Percentiles rank a stretch among this genome's conserved stretches.
Evolutionary conservation across 306 rosid genomes (phyloP).

Genomic region (Gillenia trifoliata): DNA sequence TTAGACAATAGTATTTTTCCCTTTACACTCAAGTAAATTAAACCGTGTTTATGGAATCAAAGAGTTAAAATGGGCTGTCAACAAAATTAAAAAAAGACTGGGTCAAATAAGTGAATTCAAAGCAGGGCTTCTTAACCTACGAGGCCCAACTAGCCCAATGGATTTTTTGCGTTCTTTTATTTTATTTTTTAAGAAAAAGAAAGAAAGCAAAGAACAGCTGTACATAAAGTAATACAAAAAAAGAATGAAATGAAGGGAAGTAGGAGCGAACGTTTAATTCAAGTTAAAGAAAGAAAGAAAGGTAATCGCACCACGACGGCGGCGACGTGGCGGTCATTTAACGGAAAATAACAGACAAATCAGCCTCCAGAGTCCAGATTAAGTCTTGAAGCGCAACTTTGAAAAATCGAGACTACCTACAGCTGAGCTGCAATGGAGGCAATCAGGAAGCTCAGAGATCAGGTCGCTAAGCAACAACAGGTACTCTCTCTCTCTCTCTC

Average conservation of each 20-base stretch:
- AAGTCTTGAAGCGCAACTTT: not conserved
- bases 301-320: not conserved
- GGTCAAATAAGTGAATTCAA: no score
- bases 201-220: not conserved
- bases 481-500: conserved; percentile 26
- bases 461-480: conserved; percentile 91
- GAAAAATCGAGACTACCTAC: not conserved
- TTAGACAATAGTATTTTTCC: no score
- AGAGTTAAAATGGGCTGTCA: not conserved
- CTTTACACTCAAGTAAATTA: no score
- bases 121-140: not conserved
- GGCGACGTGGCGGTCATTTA: conserved; percentile 8
- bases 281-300: conserved; percentile 3
- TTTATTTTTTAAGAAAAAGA: not conserved
- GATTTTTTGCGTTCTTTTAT: not conserved
- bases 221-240: not conserved
- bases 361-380: no score
- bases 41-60: no score
- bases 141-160: not conserved
- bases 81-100: not conserved
- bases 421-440: conserved; percentile 50
- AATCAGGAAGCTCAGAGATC: conserved; percentile 80
- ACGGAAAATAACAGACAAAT: not conserved
- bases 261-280: conserved; percentile 2
- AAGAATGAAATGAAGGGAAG: not conserved